These are phyloP conservation scores for Neocallimastix lanati DNA, from an alignment of 192 early-diverging fungal genomes.

Conservation along the genomic window DNA sequence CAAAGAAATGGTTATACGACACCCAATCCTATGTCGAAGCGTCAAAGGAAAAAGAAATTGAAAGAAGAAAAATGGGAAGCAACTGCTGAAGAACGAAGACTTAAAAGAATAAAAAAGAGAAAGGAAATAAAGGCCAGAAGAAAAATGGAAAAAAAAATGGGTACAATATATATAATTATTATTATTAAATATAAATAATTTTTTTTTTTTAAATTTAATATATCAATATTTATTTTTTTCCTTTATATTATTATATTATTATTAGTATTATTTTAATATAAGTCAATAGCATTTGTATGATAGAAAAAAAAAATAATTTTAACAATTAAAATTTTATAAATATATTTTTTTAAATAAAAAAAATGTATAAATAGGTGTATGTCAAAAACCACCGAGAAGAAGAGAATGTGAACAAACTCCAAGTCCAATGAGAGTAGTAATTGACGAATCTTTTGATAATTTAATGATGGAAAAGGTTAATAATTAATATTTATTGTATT, in stretches of 20 bases:
- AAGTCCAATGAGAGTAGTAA: background rate
- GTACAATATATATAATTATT: too few species aligned
- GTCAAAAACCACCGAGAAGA: background rate
- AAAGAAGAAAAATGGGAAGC: background rate
- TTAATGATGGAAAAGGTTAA: background rate
- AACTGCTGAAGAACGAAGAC: background rate
- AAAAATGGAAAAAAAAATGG: background rate
- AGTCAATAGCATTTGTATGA: too few species aligned
- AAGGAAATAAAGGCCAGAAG: background rate
- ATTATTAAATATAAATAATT: too few species aligned
- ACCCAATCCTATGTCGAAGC: background rate
- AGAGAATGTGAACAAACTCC: background rate
- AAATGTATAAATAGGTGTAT: too few species aligned
- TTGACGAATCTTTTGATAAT: background rate
- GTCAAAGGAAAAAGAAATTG: background rate
- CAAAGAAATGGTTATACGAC: background rate
- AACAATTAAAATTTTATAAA: too few species aligned
- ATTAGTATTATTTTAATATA: too few species aligned
- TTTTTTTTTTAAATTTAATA: too few species aligned
- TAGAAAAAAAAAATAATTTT: too few species aligned
- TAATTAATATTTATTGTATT: too few species aligned
- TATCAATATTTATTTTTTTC: too few species aligned
- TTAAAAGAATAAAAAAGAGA: background rate
- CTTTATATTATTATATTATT: too few species aligned
- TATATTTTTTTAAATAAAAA: too few species aligned